Conservation (phyloP, 2,329 filamentous ascomycete species). For the Westerdykella aurantiaca region DNA sequence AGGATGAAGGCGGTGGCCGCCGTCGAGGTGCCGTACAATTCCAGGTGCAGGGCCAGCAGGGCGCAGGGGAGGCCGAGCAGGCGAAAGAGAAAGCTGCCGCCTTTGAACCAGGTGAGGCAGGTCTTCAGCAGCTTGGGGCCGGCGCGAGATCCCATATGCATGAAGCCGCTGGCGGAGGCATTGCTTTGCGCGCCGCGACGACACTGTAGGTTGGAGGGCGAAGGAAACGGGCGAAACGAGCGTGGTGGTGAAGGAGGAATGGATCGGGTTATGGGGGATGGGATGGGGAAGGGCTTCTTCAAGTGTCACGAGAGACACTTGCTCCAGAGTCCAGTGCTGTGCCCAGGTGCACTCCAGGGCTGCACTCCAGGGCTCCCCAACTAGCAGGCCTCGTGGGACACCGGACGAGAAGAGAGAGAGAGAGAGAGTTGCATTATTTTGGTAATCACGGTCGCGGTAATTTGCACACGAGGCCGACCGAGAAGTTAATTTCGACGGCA, state of each 20-base stretch:
- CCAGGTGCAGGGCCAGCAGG: slow-evolving; percentile 27
- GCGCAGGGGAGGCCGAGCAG: slow-evolving; percentile 24
- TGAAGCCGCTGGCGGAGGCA: slow-evolving; percentile 18
- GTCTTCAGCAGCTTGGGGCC: slow-evolving; percentile 23
- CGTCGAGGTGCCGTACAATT: slow-evolving; percentile 25
- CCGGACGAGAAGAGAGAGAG: background rate
- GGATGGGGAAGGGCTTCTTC: background rate
- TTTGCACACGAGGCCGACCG: no score
- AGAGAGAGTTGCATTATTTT: background rate
- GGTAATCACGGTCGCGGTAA: no score
- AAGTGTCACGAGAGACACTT: background rate
- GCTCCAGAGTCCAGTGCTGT: no score
- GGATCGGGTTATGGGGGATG: slow-evolving; percentile 2
- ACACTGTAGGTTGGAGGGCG: background rate
- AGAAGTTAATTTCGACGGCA: no score
- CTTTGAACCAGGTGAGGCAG: slow-evolving; percentile 24
- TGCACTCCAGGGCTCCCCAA: no score
- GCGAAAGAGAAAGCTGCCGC: slow-evolving; percentile 16
- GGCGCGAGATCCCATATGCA: slow-evolving; percentile 28
- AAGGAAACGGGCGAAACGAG: background rate
- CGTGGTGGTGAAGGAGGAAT: background rate
- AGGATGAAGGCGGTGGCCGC: slow-evolving; percentile 28
- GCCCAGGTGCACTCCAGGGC: no score
- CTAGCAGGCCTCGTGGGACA: background rate
- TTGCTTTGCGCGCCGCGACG: slow-evolving; percentile 13